Conservation (phyloP, 1,139 yeast species). For the Protomyces lactucae-debilis region DNA sequence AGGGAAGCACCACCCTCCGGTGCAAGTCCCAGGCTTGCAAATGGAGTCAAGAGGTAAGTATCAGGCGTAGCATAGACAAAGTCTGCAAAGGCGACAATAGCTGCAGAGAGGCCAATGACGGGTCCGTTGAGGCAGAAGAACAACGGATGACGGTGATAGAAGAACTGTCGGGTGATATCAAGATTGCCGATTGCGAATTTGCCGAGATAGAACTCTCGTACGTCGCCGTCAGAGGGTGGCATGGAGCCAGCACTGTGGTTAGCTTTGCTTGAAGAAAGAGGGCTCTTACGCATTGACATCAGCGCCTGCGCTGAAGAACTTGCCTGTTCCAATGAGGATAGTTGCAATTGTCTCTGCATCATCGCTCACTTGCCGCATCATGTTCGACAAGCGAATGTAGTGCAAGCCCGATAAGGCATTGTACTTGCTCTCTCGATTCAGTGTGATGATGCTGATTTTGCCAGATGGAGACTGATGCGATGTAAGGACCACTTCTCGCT, state of each 20-base stretch:
- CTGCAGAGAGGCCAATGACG: constrained; percentile 73
- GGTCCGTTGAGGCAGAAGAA: constrained; percentile 83
- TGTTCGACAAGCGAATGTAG: constrained; percentile 40
- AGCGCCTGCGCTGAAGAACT: constrained; percentile 83
- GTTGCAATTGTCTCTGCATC: constrained; percentile 54
- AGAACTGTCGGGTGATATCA: constrained; percentile 62
- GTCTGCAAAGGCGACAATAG: constrained; percentile 70
- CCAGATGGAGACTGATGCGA: not conserved
- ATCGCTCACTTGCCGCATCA: constrained; percentile 3
- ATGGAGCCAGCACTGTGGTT: not conserved
- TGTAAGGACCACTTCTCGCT: not conserved
- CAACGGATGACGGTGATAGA: constrained; percentile 66
- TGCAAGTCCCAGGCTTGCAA: constrained; percentile 76
- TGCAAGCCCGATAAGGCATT: constrained; percentile 14
- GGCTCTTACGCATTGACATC: constrained; percentile 48
- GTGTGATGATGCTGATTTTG: constrained; percentile 6
- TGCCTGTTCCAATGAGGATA: constrained; percentile 64
- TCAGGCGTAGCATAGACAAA: constrained; percentile 65
- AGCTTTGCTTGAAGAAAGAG: constrained; percentile 31
- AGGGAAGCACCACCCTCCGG: constrained; percentile 77
- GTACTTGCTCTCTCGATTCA: constrained; percentile 7
- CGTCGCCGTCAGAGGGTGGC: constrained; percentile 3
- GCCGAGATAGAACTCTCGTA: constrained; percentile 51
- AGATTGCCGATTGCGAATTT: constrained; percentile 66
- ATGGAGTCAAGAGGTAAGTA: constrained; percentile 66